Conservation (phyloP, 805 yeast species). For the Grigorovia transvaalensis region DNA sequence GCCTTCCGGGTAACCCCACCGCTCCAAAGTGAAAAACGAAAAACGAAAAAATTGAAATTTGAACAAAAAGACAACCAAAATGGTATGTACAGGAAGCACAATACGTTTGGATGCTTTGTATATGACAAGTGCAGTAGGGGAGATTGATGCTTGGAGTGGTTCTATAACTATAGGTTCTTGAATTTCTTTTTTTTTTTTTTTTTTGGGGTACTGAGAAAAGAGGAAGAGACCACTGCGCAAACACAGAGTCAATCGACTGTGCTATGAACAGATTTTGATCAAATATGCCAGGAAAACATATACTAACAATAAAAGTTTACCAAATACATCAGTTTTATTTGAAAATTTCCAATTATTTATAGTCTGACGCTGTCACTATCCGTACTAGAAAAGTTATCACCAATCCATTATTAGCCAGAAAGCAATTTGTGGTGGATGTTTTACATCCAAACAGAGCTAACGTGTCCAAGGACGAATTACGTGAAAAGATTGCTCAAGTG, state of each 20-base stretch:
- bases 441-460: conserved; percentile 99
- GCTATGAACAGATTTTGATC: too few relatives aligned
- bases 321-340: too few relatives aligned
- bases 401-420: conserved; percentile 98
- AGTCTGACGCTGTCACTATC: conserved; percentile 99
- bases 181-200: too few relatives aligned
- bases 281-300: too few relatives aligned
- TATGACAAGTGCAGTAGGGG: not conserved
- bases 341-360: conserved; percentile 8
- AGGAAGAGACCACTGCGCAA: too few relatives aligned
- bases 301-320: not conserved
- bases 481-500: conserved; percentile 80
- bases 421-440: conserved; percentile 99
- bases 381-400: conserved; percentile 98
- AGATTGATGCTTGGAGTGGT: too few relatives aligned
- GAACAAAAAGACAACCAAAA: not conserved
- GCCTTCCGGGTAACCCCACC: not conserved
- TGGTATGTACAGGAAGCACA: not conserved
- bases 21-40: not conserved
- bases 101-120: not conserved
- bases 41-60: not conserved
- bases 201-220: too few relatives aligned
- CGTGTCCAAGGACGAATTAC: conserved; percentile 98
- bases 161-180: too few relatives aligned
- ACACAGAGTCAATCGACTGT: too few relatives aligned